Evolutionary conservation across 225 moss, liverwort and hornwort genomes (phyloP).

Genomic region (Neckera pumila): DNA sequence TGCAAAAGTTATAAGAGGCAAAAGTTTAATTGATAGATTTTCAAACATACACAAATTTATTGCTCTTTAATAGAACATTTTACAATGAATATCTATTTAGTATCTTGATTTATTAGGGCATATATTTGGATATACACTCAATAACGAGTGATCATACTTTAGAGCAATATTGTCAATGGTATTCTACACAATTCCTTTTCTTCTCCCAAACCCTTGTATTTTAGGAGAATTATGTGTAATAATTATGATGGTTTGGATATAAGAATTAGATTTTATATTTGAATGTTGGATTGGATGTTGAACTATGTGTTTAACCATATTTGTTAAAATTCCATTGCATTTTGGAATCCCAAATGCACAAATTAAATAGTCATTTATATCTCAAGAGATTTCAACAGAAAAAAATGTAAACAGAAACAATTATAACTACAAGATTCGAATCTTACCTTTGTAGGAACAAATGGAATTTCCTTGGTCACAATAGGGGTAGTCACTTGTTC

Average conservation of each 20-base stretch:
- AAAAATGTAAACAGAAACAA: not conserved
- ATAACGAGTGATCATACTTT: not conserved
- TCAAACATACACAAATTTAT: not conserved
- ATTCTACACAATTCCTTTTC: not conserved
- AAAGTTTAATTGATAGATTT: not conserved
- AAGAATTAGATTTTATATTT: not conserved
- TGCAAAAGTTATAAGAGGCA: not conserved
- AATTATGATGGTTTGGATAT: too few relatives aligned
- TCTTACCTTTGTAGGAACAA: not conserved
- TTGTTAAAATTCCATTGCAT: not conserved
- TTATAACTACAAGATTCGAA: not conserved
- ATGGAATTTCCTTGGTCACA: not conserved
- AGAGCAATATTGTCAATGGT: not conserved
- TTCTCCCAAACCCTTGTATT: not conserved
- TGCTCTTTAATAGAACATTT: not conserved
- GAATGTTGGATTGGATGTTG: not conserved
- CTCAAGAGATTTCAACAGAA: not conserved
- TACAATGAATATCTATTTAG: not conserved
- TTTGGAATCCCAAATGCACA: not conserved
- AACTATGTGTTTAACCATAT: not conserved
- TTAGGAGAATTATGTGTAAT: not conserved
- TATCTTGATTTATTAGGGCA: not conserved
- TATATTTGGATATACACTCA: not conserved
- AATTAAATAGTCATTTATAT: not conserved
- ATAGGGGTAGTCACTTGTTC: not conserved